phyloP scores from a whole-genome alignment of 2,329 filamentous ascomycete genomes.

The Aspergillus tubingensis region DNA sequence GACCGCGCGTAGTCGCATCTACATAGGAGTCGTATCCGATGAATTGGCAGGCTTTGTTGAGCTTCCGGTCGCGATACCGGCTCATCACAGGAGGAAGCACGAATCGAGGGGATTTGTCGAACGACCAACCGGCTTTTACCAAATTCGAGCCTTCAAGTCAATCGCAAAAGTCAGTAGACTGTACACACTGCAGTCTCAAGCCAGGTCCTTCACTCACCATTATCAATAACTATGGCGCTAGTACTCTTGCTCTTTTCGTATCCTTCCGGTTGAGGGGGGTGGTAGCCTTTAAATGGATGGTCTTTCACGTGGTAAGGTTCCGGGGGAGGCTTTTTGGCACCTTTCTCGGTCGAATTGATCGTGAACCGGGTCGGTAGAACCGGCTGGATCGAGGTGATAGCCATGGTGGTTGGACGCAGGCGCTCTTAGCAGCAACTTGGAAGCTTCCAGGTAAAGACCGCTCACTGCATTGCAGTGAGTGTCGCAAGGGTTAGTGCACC shows the following conservation, averaged over 20 bases:
- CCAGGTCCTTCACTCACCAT: constrained; percentile 62
- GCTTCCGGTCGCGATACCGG: constrained; percentile 91
- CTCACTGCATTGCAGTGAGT: constrained; percentile 25
- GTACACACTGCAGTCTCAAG: too few species aligned
- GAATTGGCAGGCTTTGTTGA: constrained; percentile 88
- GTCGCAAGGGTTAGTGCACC: constrained; percentile 4
- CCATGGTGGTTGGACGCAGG: constrained; percentile 38
- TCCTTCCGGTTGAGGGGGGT: constrained; percentile 64
- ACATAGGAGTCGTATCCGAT: constrained; percentile 91
- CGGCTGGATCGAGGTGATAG: constrained; percentile 44
- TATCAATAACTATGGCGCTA: constrained; percentile 93
- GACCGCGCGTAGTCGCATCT: constrained; percentile 87
- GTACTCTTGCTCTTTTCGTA: constrained; percentile 66
- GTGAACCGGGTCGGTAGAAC: constrained; percentile 42
- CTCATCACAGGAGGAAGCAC: constrained; percentile 86
- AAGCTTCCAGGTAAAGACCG: constrained; percentile 16
- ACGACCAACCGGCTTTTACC: constrained; percentile 94
- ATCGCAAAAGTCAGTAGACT: background rate
- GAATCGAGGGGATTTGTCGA: constrained; percentile 78
- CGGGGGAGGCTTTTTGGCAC: constrained; percentile 57
- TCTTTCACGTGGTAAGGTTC: constrained; percentile 58
- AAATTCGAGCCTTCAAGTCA: constrained; percentile 72
- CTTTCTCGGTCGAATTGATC: constrained; percentile 47
- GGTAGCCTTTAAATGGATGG: constrained; percentile 62
- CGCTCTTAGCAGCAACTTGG: constrained; percentile 24